phyloP scores from a whole-genome alignment of 257 asterid genomes.

The Lithospermum erythrorhizon region DNA sequence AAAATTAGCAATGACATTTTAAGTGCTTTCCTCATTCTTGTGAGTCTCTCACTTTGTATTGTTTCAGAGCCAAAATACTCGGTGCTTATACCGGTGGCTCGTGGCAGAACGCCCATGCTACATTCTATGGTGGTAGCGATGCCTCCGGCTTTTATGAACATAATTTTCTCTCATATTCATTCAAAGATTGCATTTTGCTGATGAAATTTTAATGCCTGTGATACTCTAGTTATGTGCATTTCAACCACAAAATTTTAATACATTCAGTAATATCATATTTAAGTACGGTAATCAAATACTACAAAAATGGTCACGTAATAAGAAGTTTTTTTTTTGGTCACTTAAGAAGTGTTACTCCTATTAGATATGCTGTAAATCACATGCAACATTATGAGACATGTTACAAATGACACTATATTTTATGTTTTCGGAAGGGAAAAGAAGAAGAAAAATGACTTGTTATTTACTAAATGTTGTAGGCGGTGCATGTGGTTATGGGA shows the following conservation, averaged over 20 bases:
- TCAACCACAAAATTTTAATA: no score
- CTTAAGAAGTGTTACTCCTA: no score
- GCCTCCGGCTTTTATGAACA: conserved; percentile 25
- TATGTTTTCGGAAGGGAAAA: no score
- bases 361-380: no score
- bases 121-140: conserved; percentile 25
- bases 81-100: conserved; percentile 20
- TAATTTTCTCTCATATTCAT: background rate
- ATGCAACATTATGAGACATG: background rate
- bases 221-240: no score
- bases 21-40: background rate
- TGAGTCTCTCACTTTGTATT: background rate
- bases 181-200: no score
- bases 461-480: background rate
- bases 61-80: conserved; percentile 6
- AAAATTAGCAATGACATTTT: background rate
- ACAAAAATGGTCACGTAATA: no score
- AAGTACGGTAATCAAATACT: no score
- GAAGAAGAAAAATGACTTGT: no score
- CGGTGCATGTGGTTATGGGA: conserved; percentile 2
- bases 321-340: no score
- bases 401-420: background rate
- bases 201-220: no score
- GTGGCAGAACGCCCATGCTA: conserved; percentile 25
- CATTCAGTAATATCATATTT: no score